Base-by-base conservation (phyloP, 2,329 filamentous ascomycete species). In the Clonostachys sp. region DNA sequence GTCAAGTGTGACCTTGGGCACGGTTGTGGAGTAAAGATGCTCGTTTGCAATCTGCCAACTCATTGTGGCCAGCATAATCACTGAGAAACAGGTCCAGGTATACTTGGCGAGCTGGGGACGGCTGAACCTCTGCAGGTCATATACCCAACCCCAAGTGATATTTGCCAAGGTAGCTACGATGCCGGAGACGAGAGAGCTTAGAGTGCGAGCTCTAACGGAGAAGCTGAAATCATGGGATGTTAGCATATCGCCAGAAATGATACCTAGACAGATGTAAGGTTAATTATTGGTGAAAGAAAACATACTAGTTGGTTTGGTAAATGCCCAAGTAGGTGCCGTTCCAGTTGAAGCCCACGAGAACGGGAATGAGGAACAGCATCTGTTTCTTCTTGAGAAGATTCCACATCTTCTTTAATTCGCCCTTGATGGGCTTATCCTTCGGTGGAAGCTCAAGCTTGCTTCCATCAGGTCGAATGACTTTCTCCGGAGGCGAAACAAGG, bases 261-360 rank as follows among this genome's bases (percentile, higher is more conserved):
- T n/a, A 17, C 7, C 24, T 6, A 24, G 24, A 24, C 24, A 2
- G 24, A 24, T 24, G 7, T 39, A 8, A 39, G 5, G 36, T 39
- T 12, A n/a, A 39, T 30, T 10, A 30, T 30, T 30, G 41, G 20
- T 14, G 16, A 20, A 20, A 33, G 8, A 20, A 18, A 42, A 48
- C 46, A 24, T 41, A 48, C 46, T 78, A 78, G 24, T 67, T 72
- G 10, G 74, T 72, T 14, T 78, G 63, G 53, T 78, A 79, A 16
- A 76, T 77, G 7, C 74, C 72, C 18, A 75, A 61, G 24, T 79
- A 78, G 0, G 73, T 75, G 33, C 55, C 58, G 50, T 75, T 78
- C 69, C 75, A 79, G 49, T 74, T 71, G 52, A 75, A 75, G 0
- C 46, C 46, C 9, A 44, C 34, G 6, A 77, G 64, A 14, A 78